A percentile compares a stretch with the other conserved stretches of the same genome.
These are phyloP conservation scores for Phoma sp. DNA, from an alignment of 2,329 filamentous ascomycete species.

Conservation along the genomic window DNA sequence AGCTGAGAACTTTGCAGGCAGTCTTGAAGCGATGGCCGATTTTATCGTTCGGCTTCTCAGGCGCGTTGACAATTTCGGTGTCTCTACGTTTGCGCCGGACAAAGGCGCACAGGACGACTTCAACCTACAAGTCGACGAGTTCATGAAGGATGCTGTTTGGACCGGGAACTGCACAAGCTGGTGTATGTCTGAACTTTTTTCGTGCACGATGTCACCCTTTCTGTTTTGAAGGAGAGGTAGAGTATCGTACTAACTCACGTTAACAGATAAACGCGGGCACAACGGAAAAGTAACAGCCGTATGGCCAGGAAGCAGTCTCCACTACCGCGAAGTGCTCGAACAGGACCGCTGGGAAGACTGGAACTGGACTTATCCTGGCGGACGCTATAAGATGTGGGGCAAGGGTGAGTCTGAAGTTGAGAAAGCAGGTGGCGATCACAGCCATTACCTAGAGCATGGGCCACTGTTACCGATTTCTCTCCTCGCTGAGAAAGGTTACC, in stretches of 20 bases:
- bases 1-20: background rate
- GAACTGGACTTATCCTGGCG: slow-evolving; percentile 4
- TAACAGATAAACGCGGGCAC: slow-evolving; percentile 1
- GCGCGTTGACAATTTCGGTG: slow-evolving; percentile 4
- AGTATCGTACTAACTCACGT: background rate
- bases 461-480: too few relatives aligned
- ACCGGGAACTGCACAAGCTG: slow-evolving; percentile 10
- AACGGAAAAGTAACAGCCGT: slow-evolving; percentile 5
- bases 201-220: too few relatives aligned
- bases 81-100: slow-evolving; percentile 6
- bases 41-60: slow-evolving; percentile 10
- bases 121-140: slow-evolving; percentile 9
- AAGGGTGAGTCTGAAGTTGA: background rate
- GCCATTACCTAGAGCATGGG: background rate
- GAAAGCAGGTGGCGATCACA: background rate
- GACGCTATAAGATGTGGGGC: background rate
- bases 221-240: background rate
- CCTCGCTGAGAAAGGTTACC: too few relatives aligned
- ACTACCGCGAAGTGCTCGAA: background rate
- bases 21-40: slow-evolving; percentile 14
- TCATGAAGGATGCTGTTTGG: slow-evolving; percentile 14
- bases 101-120: slow-evolving; percentile 15
- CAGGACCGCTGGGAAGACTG: slow-evolving; percentile 9
- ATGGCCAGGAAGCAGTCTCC: slow-evolving; percentile 10
- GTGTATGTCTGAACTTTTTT: slow-evolving; percentile 7